Conservation (phyloP, 257 asterid species). For the Rubia yunnanensis region DNA sequence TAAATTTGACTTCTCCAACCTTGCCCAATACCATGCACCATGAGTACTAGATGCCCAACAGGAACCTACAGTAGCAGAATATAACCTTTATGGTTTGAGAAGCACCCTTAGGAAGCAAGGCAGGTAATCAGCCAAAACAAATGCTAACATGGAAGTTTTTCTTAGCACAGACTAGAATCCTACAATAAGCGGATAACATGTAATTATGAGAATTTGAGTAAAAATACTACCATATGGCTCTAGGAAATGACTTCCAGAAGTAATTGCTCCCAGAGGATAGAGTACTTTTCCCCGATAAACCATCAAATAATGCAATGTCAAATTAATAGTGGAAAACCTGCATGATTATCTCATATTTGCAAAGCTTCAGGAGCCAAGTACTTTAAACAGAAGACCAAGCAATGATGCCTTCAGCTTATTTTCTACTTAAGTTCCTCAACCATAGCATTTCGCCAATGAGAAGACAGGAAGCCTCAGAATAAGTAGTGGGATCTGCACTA, state of each 20-base stretch:
- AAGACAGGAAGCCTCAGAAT: too few relatives aligned
- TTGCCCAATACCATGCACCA: conserved; percentile 99
- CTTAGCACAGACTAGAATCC: conserved; percentile 1
- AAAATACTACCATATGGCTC: conserved; percentile 84
- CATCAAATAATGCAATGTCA: conserved; percentile 16
- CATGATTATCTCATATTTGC: background rate
- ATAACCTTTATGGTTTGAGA: conserved; percentile 4
- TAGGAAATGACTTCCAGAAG: conserved; percentile 94
- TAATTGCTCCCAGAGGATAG: conserved; percentile 89
- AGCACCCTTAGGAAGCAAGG: background rate
- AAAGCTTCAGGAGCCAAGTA: too few relatives aligned
- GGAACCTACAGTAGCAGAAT: conserved; percentile 59
- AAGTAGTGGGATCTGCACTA: too few relatives aligned
- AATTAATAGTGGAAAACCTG: conserved; percentile 1
- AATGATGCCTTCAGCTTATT: background rate
- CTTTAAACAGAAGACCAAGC: background rate
- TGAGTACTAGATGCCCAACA: conserved; percentile 85
- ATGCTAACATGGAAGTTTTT: background rate
- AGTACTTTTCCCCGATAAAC: conserved; percentile 82
- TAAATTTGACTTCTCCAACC: conserved; percentile 91
- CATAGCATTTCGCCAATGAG: too few relatives aligned
- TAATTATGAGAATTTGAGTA: conserved; percentile 12
- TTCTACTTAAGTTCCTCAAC: too few relatives aligned
- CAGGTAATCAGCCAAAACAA: background rate
- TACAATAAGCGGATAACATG: conserved; percentile 3